Evolutionary conservation across 192 early-diverging fungal genomes (phyloP).

Genomic region (Umbelopsis vinacea): DNA sequence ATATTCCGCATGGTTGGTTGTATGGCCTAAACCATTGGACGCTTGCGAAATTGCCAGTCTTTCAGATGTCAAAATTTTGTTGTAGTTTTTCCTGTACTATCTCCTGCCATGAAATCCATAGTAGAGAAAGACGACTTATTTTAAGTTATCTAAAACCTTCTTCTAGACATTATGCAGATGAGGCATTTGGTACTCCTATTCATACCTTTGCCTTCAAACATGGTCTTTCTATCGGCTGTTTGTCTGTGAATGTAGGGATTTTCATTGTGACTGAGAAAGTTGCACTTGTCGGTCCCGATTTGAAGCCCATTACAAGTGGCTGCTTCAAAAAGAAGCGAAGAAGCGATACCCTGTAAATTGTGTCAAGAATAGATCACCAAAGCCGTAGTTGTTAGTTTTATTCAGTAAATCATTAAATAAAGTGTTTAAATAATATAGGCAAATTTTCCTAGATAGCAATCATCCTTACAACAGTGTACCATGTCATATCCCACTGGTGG

Average conservation of each 20-base stretch:
- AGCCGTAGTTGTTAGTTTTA: no score
- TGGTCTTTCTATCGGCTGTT: not conserved
- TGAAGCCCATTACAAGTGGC: not conserved
- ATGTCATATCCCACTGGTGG: no score
- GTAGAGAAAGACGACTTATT: not conserved
- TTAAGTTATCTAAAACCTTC: not conserved
- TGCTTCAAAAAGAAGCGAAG: not conserved
- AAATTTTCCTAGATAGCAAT: no score
- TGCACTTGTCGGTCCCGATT: not conserved
- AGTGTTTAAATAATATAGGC: no score
- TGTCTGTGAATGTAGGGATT: constrained; percentile 15
- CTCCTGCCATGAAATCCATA: not conserved
- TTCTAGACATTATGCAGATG: not conserved
- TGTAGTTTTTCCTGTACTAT: not conserved
- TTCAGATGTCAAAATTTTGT: not conserved
- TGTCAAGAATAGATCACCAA: no score
- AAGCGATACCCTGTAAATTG: no score
- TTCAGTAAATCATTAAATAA: no score
- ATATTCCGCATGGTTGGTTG: constrained; percentile 15
- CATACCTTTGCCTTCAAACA: not conserved
- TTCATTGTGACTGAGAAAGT: constrained; percentile 17
- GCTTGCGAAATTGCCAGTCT: constrained; percentile 2
- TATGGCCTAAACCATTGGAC: not conserved
- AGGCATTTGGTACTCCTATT: not conserved
- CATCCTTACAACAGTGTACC: no score